Percentiles rank a stretch among this genome's conserved stretches.
Conservation (phyloP, 1,284 basidiomycete species). For the Pseudozyma sp. region DNA sequence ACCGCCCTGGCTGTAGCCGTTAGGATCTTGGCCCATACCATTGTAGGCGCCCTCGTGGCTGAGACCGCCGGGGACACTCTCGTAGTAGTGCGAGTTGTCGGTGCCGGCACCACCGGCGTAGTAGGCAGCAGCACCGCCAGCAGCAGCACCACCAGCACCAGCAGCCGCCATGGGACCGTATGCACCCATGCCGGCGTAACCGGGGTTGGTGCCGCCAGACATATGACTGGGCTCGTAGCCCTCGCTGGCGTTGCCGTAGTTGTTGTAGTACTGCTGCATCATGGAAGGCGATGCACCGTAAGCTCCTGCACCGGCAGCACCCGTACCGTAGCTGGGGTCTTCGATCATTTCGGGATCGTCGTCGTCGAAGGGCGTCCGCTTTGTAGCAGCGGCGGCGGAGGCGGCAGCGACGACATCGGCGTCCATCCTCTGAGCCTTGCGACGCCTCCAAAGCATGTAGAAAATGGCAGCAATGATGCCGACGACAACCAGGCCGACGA, state of each 20-base stretch:
- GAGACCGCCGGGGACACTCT: slow-evolving; percentile 31
- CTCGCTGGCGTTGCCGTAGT: slow-evolving; percentile 38
- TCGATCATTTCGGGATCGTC: slow-evolving; percentile 68
- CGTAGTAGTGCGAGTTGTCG: slow-evolving; percentile 53
- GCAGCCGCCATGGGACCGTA: slow-evolving; percentile 59
- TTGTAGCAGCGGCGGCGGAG: slow-evolving; percentile 65
- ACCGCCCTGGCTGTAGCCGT: slow-evolving; percentile 30
- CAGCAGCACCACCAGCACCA: slow-evolving; percentile 54
- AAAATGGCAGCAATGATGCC: slow-evolving; percentile 54
- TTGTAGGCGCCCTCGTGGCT: slow-evolving; percentile 26
- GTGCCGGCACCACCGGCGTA: slow-evolving; percentile 35
- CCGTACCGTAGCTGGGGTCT: slow-evolving; percentile 53
- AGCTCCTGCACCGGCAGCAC: slow-evolving; percentile 39
- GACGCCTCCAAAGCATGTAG: slow-evolving; percentile 62
- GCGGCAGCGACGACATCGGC: slow-evolving; percentile 67
- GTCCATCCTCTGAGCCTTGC: slow-evolving; percentile 66
- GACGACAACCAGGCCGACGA: slow-evolving; percentile 62
- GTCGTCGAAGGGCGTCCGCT: slow-evolving; percentile 67
- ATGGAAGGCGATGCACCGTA: slow-evolving; percentile 44
- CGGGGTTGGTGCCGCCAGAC: slow-evolving; percentile 55
- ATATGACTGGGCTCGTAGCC: slow-evolving; percentile 62
- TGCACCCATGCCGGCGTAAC: slow-evolving; percentile 62
- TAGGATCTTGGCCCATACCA: slow-evolving; percentile 40
- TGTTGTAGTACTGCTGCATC: slow-evolving; percentile 56
- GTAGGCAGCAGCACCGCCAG: slow-evolving; percentile 52